phyloP scores from a whole-genome alignment of 192 early-diverging fungal species.

The Backusella australiensis region DNA sequence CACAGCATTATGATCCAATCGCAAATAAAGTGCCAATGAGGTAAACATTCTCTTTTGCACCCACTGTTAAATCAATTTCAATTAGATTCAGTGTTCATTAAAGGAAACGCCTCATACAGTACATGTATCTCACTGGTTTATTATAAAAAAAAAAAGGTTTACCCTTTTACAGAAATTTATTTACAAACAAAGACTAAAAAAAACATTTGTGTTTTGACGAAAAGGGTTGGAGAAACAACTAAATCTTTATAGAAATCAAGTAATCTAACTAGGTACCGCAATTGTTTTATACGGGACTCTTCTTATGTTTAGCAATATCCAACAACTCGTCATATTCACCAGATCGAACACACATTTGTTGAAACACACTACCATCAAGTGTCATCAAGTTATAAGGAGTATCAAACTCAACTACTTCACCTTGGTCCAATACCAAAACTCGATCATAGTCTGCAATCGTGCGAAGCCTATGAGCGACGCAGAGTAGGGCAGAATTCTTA shows the following conservation, averaged over 20 bases:
- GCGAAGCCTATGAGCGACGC: conserved; percentile 86
- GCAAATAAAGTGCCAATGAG: too few relatives aligned
- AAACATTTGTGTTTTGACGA: background rate
- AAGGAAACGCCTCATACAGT: too few relatives aligned
- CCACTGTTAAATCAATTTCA: too few relatives aligned
- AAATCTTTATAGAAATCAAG: background rate
- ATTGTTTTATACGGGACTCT: background rate
- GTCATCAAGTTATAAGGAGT: conserved; percentile 69
- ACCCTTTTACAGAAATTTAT: background rate
- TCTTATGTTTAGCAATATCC: conserved; percentile 52
- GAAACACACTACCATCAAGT: conserved; percentile 59
- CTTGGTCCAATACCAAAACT: conserved; percentile 78
- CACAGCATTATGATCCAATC: too few relatives aligned
- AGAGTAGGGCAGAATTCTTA: conserved; percentile 71
- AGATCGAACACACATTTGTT: conserved; percentile 77
- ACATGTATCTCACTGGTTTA: too few relatives aligned
- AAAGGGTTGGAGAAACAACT: background rate
- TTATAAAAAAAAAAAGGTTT: background rate
- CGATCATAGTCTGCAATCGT: conserved; percentile 86
- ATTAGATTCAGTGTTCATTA: too few relatives aligned
- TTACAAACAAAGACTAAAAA: background rate
- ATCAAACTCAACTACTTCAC: conserved; percentile 78
- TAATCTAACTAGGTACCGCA: background rate
- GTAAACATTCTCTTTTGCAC: too few relatives aligned
- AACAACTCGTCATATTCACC: conserved; percentile 75